phyloP scores from a whole-genome alignment of 768 basidiomycete species.

The Mrakia gelida region DNA sequence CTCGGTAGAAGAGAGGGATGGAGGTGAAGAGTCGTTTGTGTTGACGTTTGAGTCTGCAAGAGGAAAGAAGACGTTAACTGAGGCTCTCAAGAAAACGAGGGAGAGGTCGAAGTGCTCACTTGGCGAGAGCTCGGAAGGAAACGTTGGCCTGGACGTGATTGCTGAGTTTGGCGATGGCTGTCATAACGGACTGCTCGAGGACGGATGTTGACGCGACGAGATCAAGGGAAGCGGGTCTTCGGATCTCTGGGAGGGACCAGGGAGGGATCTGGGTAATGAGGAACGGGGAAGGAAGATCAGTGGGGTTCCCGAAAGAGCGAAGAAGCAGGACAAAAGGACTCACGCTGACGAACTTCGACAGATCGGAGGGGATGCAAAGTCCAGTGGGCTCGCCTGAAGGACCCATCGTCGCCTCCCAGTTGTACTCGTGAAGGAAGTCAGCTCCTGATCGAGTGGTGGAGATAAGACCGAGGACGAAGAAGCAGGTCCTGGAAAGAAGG shows the following conservation, averaged over 20 bases:
- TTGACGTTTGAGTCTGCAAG: slow-evolving; percentile 26
- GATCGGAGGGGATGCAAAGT: slow-evolving; percentile 79
- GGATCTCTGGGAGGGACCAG: slow-evolving; percentile 54
- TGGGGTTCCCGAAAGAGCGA: slow-evolving; percentile 5
- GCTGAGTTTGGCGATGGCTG: slow-evolving; percentile 84
- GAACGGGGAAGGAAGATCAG: not conserved
- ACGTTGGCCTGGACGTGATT: slow-evolving; percentile 95
- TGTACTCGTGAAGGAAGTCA: slow-evolving; percentile 84
- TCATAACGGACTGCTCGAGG: slow-evolving; percentile 75
- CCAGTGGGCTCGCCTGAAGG: slow-evolving; percentile 84
- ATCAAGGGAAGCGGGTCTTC: slow-evolving; percentile 43
- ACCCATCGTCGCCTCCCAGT: slow-evolving; percentile 86
- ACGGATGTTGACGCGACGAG: slow-evolving; percentile 63
- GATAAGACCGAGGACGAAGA: slow-evolving; percentile 88
- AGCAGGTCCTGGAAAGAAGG: slow-evolving; percentile 67
- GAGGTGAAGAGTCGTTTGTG: slow-evolving; percentile 67
- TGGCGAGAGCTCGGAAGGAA: slow-evolving; percentile 81
- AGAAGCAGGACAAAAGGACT: slow-evolving; percentile 39
- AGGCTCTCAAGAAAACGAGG: not conserved
- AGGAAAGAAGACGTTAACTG: not conserved
- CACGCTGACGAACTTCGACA: slow-evolving; percentile 75
- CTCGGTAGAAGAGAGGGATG: slow-evolving; percentile 72
- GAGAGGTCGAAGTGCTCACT: slow-evolving; percentile 49
- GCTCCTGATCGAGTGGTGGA: slow-evolving; percentile 88
- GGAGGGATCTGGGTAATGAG: slow-evolving; percentile 57